Conservation (phyloP, 1,284 basidiomycete species). For the Leccinum pseudoinsigne region DNA sequence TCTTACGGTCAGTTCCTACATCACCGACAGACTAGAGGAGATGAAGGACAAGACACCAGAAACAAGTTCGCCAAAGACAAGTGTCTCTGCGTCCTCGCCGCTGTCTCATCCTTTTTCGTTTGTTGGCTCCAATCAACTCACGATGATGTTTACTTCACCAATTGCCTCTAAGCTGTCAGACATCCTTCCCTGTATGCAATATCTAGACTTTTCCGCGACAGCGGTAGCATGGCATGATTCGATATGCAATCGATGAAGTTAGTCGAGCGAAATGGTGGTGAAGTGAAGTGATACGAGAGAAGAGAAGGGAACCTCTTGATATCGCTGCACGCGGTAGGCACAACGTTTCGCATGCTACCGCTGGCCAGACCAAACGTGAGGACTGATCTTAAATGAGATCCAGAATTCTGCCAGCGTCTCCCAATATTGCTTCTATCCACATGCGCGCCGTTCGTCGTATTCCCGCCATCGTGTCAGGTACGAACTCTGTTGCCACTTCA, state of each 20-base stretch:
- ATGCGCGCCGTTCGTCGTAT: neutral
- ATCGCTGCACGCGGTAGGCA: neutral
- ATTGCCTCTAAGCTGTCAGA: too few species aligned
- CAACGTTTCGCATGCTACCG: neutral
- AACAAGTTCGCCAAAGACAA: too few species aligned
- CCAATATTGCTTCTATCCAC: neutral
- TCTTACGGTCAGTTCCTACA: too few species aligned
- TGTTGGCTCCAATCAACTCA: too few species aligned
- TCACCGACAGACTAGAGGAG: too few species aligned
- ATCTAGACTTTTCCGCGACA: neutral
- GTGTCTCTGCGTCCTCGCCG: too few species aligned
- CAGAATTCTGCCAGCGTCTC: neutral
- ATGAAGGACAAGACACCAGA: too few species aligned
- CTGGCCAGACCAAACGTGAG: neutral
- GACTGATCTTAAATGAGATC: neutral
- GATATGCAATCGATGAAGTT: neutral
- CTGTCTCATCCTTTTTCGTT: too few species aligned
- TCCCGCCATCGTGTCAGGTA: neutral
- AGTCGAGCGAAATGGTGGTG: neutral
- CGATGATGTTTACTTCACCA: too few species aligned
- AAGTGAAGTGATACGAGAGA: neutral
- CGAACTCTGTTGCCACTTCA: neutral
- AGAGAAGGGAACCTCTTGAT: neutral
- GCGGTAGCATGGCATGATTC: neutral
- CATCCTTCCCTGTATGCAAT: slow-evolving; percentile 44